Evolutionary conservation across 129 eudicot species (phyloP), one percentile per base, ranked within the genome.

Genomic region (Flaveria robusta): DNA sequence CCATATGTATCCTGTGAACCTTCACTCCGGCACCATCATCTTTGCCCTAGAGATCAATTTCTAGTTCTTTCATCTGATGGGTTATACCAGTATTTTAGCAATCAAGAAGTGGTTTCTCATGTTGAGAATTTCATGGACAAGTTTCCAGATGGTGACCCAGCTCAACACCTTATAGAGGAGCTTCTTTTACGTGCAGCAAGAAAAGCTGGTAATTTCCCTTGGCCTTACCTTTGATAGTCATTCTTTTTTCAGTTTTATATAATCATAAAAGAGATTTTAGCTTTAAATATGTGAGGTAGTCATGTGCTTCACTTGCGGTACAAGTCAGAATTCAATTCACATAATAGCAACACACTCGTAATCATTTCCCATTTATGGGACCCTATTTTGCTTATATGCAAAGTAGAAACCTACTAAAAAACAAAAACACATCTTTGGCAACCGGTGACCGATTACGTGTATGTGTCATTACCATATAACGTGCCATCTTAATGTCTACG

Each of bases 11-110:
- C 98, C 0, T 90, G 98, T 82, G 64, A 71, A 24, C 97, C 97
- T 67, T 93, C 98, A 45, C 90, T 93, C 55, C 75, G 90, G 64
- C 98, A 93, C 80, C 97, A 93, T 86, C 85, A 82, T 62, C 88
- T 90, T 20, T 76, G 86, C 47, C 86, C 87, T 9, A 71, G 85
- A 63, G 98, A 93, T 76, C 98, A 93, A 75, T 91, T 88, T 82
- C 76, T 93, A 74, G 93, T 93, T 79, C 96, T 93, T 65, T 90
- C 98, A 37, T 93, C 97, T 29, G 98, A 93, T 85, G 98, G 98
- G 15, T 82, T 93, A 72, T 93, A 93, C 75, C 98, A 93, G 82
- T 90, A 90, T 81, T 84, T 93, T 71, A 90, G 86, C 89, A 93
- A 93, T 82, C 89, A 90, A 72, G 98, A 93, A 80, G 98, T 93